Percentiles rank a stretch among this genome's conserved stretches.
Evolutionary conservation across 495 filamentous ascomycete species (phyloP).

Genomic region (Penicillium goetzii): DNA sequence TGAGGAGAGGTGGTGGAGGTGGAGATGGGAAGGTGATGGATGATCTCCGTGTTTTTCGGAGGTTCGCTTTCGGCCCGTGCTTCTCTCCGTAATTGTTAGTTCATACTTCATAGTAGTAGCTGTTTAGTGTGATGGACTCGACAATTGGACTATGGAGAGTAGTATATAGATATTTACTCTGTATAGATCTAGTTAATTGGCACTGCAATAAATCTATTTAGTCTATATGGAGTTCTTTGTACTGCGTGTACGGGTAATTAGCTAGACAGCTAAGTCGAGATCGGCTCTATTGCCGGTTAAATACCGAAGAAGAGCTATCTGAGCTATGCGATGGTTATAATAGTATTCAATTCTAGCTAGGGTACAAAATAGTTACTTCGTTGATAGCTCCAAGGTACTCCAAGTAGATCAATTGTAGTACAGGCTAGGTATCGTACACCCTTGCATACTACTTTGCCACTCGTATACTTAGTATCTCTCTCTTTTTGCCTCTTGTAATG

Average conservation of each 20-base stretch:
- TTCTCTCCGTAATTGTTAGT: not conserved
- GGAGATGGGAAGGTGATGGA: not conserved
- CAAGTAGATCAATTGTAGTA: not conserved
- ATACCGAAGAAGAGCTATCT: not conserved
- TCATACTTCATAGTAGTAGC: not conserved
- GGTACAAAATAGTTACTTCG: not conserved
- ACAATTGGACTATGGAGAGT: too few relatives aligned
- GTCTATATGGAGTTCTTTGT: not conserved
- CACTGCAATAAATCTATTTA: not conserved
- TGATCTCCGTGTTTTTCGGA: not conserved
- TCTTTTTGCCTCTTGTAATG: not conserved
- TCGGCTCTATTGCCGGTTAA: not conserved
- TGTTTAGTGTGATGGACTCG: too few relatives aligned
- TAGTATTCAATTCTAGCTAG: not conserved
- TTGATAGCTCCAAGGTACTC: not conserved
- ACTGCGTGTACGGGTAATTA: not conserved
- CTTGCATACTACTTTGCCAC: constrained; percentile 1
- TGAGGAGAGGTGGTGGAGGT: not conserved
- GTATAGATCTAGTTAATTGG: not conserved
- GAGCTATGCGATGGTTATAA: not conserved
- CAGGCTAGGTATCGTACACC: not conserved
- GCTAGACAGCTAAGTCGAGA: not conserved
- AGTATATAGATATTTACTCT: too few relatives aligned
- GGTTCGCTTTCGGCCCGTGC: constrained; percentile 2
- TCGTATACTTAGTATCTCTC: not conserved